Evolutionary conservation across 2,329 filamentous ascomycete genomes (phyloP).

Genomic region (Fusarium torreyae): DNA sequence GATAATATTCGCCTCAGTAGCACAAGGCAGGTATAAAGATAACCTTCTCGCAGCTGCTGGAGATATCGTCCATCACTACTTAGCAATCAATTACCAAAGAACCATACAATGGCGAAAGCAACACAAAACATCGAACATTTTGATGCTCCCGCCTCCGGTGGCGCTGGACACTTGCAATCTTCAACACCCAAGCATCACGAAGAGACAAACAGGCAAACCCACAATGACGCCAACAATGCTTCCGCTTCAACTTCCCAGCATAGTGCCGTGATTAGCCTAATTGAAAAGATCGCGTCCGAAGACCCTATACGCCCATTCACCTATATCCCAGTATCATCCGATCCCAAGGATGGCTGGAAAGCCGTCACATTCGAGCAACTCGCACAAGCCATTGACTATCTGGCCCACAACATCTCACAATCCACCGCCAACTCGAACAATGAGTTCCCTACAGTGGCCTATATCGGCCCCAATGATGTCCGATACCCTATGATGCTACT

Average conservation of each 20-base stretch:
- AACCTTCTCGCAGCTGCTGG: not conserved
- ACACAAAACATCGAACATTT: not conserved
- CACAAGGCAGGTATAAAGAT: not conserved
- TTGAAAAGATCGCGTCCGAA: not conserved
- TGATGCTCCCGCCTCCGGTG: not conserved
- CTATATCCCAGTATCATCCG: not conserved
- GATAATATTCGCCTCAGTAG: not conserved
- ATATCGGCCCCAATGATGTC: constrained; percentile 2
- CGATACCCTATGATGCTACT: not conserved
- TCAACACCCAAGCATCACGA: not conserved
- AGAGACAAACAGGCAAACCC: not conserved
- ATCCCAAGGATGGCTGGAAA: not conserved
- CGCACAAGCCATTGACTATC: constrained; percentile 1
- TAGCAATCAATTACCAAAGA: not conserved
- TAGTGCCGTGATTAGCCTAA: not conserved
- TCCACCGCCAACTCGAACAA: not conserved
- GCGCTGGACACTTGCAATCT: not conserved
- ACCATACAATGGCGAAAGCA: not conserved
- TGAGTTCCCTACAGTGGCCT: not conserved
- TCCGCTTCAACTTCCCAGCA: not conserved
- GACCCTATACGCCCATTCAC: not conserved
- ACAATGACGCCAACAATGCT: not conserved
- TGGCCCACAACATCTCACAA: constrained; percentile 2
- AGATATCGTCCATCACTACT: not conserved
- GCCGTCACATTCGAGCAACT: not conserved